A percentile compares a stretch with the other conserved stretches of the same genome.
Conservation (phyloP, 495 filamentous ascomycete species). For the Penicillium desertorum region DNA sequence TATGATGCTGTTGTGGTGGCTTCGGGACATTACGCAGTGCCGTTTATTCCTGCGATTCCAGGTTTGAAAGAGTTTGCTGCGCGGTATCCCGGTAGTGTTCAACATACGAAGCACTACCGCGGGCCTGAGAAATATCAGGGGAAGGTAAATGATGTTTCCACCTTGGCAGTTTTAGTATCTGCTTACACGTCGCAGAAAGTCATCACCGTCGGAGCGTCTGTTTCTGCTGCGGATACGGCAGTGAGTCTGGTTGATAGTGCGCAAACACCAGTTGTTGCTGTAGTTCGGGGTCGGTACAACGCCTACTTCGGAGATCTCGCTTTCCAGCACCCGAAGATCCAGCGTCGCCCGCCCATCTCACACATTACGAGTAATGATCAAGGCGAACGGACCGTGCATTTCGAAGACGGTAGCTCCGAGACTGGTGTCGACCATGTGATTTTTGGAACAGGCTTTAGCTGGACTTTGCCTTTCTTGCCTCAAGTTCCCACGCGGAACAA, state of each 20-base stretch:
- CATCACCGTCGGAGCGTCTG: conserved; percentile 42
- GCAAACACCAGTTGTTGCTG: conserved; percentile 36
- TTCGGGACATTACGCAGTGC: conserved; percentile 74
- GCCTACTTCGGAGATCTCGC: conserved; percentile 51
- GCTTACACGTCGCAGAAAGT: conserved; percentile 34
- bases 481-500: conserved; percentile 51
- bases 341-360: conserved; percentile 44
- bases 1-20: conserved; percentile 79
- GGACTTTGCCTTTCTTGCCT: conserved; percentile 56
- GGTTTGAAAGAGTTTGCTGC: conserved; percentile 39
- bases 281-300: conserved; percentile 47
- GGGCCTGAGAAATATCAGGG: conserved; percentile 37
- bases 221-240: conserved; percentile 46
- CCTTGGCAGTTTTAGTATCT: not conserved
- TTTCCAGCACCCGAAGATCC: conserved; percentile 51
- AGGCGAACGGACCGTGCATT: conserved; percentile 38
- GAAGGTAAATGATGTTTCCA: conserved; percentile 26
- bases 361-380: conserved; percentile 41
- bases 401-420: conserved; percentile 51
- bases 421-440: conserved; percentile 55
- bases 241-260: conserved; percentile 36
- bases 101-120: conserved; percentile 45
- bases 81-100: conserved; percentile 36
- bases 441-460: conserved; percentile 58
- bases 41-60: conserved; percentile 63